phyloP scores from a whole-genome alignment of 495 filamentous ascomycete genomes.

The Xylaria grammica region DNA sequence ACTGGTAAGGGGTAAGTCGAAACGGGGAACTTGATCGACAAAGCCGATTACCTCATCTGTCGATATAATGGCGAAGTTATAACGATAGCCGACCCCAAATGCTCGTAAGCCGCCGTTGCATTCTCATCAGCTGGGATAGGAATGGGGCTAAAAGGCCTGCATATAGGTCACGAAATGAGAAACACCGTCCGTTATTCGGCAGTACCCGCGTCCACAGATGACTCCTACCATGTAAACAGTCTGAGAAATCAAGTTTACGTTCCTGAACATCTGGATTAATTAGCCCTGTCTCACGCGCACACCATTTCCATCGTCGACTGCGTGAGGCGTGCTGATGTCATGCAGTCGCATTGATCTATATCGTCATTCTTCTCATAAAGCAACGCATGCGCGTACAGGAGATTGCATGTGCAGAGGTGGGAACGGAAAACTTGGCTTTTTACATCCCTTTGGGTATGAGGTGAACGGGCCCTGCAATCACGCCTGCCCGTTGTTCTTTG shows the following conservation, averaged over 20 bases:
- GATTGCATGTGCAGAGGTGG: not conserved
- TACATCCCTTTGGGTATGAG: constrained; percentile 5
- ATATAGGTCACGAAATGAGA: not conserved
- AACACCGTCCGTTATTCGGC: not conserved
- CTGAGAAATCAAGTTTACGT: not conserved
- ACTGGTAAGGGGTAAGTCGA: not conserved
- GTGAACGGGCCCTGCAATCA: constrained; percentile 20
- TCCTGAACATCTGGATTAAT: not conserved
- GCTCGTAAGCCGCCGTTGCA: not conserved
- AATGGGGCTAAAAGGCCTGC: not conserved
- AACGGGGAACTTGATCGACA: not conserved
- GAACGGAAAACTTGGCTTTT: not conserved
- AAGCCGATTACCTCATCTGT: not conserved
- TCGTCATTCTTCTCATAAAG: not conserved
- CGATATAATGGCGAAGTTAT: not conserved
- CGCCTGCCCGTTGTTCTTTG: not conserved
- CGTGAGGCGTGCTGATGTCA: constrained; percentile 4
- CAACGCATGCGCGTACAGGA: not conserved
- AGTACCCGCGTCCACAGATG: not conserved
- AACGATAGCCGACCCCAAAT: not conserved
- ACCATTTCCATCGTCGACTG: not conserved
- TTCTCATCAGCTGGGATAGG: not conserved
- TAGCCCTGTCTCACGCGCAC: not conserved
- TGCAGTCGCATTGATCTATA: constrained; percentile 11
- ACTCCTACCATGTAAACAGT: not conserved